These are phyloP conservation scores for Pleurotus giganteus DNA, from an alignment of 768 basidiomycete genomes.

Conservation along the genomic window DNA sequence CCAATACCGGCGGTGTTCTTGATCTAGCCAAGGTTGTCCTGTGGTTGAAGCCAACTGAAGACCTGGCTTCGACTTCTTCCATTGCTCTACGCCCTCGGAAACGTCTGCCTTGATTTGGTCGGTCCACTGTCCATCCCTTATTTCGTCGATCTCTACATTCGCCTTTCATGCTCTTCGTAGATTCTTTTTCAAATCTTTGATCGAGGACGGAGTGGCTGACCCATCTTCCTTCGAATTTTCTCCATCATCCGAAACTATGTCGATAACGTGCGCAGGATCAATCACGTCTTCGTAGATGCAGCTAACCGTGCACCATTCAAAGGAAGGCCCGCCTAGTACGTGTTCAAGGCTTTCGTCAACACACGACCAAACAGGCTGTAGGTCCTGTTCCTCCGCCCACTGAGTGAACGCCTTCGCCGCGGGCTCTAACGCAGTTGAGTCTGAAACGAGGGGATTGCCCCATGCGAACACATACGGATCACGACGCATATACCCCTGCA, in stretches of 20 bases:
- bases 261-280: conserved; percentile 44
- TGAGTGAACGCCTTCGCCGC: conserved; percentile 43
- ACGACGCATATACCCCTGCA: conserved; percentile 56
- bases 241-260: conserved; percentile 32
- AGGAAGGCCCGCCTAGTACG: conserved; percentile 38
- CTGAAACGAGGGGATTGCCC: conserved; percentile 60
- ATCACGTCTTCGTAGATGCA: conserved; percentile 65
- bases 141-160: conserved; percentile 46
- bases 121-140: conserved; percentile 36
- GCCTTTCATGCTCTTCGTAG: conserved; percentile 55
- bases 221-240: conserved; percentile 27
- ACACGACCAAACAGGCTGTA: conserved; percentile 61
- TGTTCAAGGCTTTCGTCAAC: conserved; percentile 51
- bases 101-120: conserved; percentile 43
- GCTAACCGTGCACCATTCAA: conserved; percentile 57
- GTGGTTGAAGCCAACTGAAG: conserved; percentile 49
- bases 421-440: conserved; percentile 29
- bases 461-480: conserved; percentile 57
- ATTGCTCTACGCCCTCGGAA: conserved; percentile 52
- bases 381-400: conserved; percentile 38
- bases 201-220: conserved; percentile 28
- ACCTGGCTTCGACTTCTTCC: conserved; percentile 52
- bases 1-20: conserved; percentile 57
- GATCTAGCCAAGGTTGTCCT: conserved; percentile 53
- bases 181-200: conserved; percentile 64